Base-by-base conservation (phyloP, 345 rosid species). In the Viola odorata region DNA sequence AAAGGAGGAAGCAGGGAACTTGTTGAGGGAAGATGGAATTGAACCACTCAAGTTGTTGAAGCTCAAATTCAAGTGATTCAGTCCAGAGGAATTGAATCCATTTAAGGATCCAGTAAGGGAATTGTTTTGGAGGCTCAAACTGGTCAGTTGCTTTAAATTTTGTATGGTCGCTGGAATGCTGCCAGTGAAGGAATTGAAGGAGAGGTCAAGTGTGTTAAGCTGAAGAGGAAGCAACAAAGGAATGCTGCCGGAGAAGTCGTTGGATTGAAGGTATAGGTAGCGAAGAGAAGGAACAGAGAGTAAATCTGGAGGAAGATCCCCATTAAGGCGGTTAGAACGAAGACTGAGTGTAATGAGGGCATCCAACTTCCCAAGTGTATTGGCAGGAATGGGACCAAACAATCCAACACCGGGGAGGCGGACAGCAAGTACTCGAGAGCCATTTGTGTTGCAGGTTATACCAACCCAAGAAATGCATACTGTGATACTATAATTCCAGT, bases 361-460 rank as follows among this genome's bases (percentile, higher is more conserved):
- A 75, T 90, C 91, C 59, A 94, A 76, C 78, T 81, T 84, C 57
- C 80, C 87, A 37, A 94, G 79, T 41, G 99, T 88, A 68, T 77
- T 83, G 57, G 76, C 65, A 4, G 99, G 99, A 68, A 94, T 80
- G 36, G 82, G 81, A 73, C 99, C 99, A 47, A 65, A 67, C 23
- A 90, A 79, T 48, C 97, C 95, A 48, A 77, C 71, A n/a, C 82
- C 99, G 7, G 95, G 99, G 63, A 94, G 84, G 60, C 81, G 96
- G 37, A 94, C 70, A 10, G 84, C 81, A 57, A 69, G n/a, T 50
- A 94, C 97, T 41, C 79, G 87, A 48, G 80, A 75, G 8, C 67
- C 73, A 69, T 81, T 65, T 63, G 56, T 55, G 61, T 68, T 63
- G 72, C 99, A 94, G 41, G 80, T 81, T 78, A 94, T 67, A 52